Evolutionary conservation across 75 land plant species (phyloP), one percentile per base, ranked within the genome.

Genomic region (Selaginella tamariscina): DNA sequence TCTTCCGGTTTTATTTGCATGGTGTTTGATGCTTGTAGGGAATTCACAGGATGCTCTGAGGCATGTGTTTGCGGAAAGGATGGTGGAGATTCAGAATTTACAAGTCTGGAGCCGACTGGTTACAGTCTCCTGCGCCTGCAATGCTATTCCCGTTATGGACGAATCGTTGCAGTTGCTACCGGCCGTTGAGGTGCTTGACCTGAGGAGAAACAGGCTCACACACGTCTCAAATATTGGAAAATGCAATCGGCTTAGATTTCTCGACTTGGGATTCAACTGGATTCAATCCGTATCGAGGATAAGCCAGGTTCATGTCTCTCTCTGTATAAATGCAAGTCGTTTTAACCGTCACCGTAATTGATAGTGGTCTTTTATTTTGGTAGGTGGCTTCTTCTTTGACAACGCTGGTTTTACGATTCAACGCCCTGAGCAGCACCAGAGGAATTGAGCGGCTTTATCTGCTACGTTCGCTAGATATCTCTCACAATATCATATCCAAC

Each of bases 111-210:
- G 77, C 32, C 75, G 82, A 65, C 69, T 93, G 60, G 57, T 82
- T 13, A 81, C 75, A 69, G 90, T 89, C 32, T 91, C 98, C 0
- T 93, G 98, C 73, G 77, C 91, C 0, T 78, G 82, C 33, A 93
- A 89, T 72, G 77, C 78, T 28, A 66, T 93, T 70, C 70, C 83
- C 67, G 79, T 86, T 26, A 93, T 93, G 98, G 98, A 93, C 66
- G 98, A 93, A 65, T 89, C 98, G 2, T 69, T 93, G 75, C 98
- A 86, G 67, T 80, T 93, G 65, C 98, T 93, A 63, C 96, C 98
- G 21, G 88, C 72, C 24, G 88, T 86, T 63, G 90, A 93, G 69
- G 80, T 79, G 1, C 68, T 93, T 74, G 98, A 93, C 77, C 80
- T 93, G 18, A 89, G 98, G 64, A 71, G 98, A 66, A 93, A 93